Base-by-base conservation (phyloP, 1,284 basidiomycete genomes). In the Coriolopsis trogii region DNA sequence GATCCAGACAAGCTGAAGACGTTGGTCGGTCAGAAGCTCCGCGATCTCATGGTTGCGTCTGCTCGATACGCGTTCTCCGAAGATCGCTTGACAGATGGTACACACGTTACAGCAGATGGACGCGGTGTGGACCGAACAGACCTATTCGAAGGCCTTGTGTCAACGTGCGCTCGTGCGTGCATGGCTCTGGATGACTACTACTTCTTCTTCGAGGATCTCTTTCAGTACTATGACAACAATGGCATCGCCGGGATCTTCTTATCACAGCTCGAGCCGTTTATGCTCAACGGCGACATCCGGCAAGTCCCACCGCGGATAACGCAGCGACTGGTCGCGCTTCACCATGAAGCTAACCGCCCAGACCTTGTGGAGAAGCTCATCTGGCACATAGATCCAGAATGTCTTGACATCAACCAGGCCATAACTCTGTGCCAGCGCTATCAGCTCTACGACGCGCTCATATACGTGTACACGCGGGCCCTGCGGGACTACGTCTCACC, bases 391-490 rank as follows among this genome's bases (percentile, higher is more conserved):
- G 91, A 98, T 60, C 94, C 96, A 0, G 75, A 82, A 13, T 92
- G 88, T 61, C 75, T 99, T 51, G 97, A 99, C 66, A 87, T 98
- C 68, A 91, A 99, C 66, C 97, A 98, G 70, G 89, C 90, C 1
- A 87, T 98, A 55, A 80, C 73, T 15, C 76, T 99, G 4, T 99
- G 97, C 65, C 86, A 93, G 64, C 78, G 77, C 48, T 83, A 93
- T 63, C 77, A 80, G 25, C 80, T 99, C 2, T 98, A 95, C 74
- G 96, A 98, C 65, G 95, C 96, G 0, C 79, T 99, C 54, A 89
- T 96, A 55, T 95, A 98, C 67, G 89, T 99, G 30, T 97, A 95
- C 70, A 97, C 89, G 10, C 81, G 87, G 33, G 93, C 93, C 2
- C 72, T 99, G 63, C 78, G 78, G 51, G 97, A 99, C 68, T 98